Evolutionary conservation across 305 asterid genomes (phyloP).

Genomic region (Solanum hybrid): DNA sequence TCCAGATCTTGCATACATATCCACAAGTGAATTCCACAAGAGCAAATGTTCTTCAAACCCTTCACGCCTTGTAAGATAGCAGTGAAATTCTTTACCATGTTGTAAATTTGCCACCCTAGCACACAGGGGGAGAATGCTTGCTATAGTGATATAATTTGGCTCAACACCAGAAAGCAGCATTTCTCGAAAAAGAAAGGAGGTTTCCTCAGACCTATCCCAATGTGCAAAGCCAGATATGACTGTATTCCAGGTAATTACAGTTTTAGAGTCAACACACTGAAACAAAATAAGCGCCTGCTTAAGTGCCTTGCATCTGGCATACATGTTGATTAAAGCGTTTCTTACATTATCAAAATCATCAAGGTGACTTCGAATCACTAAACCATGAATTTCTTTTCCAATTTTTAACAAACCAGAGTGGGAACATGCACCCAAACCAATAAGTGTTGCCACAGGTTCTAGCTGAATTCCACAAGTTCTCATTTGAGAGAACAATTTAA

Average conservation of each 20-base stretch:
- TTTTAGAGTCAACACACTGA: constrained; percentile 32
- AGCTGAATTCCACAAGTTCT: constrained; percentile 25
- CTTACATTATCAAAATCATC: constrained; percentile 38
- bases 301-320: constrained; percentile 64
- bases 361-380: constrained; percentile 51
- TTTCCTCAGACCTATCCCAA: constrained; percentile 57
- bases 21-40: constrained; percentile 76
- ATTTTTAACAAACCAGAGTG: constrained; percentile 36
- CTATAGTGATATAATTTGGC: constrained; percentile 72
- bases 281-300: constrained; percentile 47
- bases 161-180: constrained; percentile 35
- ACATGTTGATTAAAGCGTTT: constrained; percentile 61
- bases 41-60: constrained; percentile 37
- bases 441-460: constrained; percentile 64
- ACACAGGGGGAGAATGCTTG: constrained; percentile 70
- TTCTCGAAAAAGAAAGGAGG: constrained; percentile 51
- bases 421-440: constrained; percentile 70
- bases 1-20: constrained; percentile 77
- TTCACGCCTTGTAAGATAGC: constrained; percentile 46
- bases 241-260: constrained; percentile 66
- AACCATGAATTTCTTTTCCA: constrained; percentile 72
- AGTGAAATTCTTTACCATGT: constrained; percentile 75
- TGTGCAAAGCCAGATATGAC: constrained; percentile 62
- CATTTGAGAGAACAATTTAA: constrained; percentile 52
- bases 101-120: constrained; percentile 70